Conservation (phyloP, 2,329 filamentous ascomycete species). For the Myotisia sp. region DNA sequence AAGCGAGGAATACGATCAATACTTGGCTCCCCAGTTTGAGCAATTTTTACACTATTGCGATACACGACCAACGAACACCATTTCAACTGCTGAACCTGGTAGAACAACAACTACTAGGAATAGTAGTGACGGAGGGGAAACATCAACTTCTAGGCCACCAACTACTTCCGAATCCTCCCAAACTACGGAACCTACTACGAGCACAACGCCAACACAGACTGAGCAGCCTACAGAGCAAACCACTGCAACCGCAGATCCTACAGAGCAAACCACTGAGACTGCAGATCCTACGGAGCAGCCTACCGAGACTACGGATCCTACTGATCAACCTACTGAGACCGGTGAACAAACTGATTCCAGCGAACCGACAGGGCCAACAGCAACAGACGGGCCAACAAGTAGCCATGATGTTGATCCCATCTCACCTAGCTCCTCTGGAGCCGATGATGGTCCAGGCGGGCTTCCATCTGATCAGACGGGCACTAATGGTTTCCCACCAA, state of each 20-base stretch:
- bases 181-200: not conserved
- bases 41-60: constrained; percentile 1
- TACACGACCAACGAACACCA: not conserved
- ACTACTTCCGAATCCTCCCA: not conserved
- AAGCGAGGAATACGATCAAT: not conserved
- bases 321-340: no score
- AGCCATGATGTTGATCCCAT: no score
- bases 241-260: no score
- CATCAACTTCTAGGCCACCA: not conserved
- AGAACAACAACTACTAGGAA: not conserved
- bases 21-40: not conserved
- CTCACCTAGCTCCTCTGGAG: no score
- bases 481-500: no score
- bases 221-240: no score
- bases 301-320: no score
- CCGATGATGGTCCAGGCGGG: no score
- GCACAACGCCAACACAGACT: not conserved
- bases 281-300: no score
- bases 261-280: no score
- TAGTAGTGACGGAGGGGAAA: not conserved
- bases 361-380: not conserved
- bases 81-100: constrained; percentile 1
- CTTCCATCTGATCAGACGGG: no score
- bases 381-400: not conserved
- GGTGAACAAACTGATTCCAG: no score